Evolutionary conservation across 2,329 filamentous ascomycete species (phyloP).

Genomic region (Juglanconis juglandina): DNA sequence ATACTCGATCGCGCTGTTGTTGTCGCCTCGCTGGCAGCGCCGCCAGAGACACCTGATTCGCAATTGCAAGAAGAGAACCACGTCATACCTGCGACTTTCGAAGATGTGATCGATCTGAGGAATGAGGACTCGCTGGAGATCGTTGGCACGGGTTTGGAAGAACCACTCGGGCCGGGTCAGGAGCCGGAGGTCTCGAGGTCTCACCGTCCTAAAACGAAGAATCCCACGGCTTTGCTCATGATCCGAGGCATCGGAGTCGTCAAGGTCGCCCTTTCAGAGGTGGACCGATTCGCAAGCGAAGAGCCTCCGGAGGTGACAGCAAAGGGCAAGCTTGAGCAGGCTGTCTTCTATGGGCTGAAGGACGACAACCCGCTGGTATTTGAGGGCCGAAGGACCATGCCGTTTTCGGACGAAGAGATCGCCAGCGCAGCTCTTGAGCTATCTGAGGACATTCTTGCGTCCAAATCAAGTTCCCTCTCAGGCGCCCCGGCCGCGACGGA

Average conservation of each 20-base stretch:
- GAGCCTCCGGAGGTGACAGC: constrained; percentile 65
- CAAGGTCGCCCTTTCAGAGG: constrained; percentile 55
- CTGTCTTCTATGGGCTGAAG: constrained; percentile 84
- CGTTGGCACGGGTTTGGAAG: constrained; percentile 61
- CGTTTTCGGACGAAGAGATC: constrained; percentile 68
- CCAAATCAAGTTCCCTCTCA: constrained; percentile 70
- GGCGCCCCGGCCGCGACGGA: constrained; percentile 73
- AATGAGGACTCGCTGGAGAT: constrained; percentile 61
- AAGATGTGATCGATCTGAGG: constrained; percentile 82
- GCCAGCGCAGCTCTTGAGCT: constrained; percentile 73
- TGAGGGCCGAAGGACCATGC: constrained; percentile 60
- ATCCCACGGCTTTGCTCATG: constrained; percentile 59
- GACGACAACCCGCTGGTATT: constrained; percentile 87
- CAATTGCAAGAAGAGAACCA: constrained; percentile 70
- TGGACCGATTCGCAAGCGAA: constrained; percentile 58
- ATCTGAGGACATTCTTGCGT: constrained; percentile 78
- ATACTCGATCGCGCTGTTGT: constrained; percentile 77
- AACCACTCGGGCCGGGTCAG: constrained; percentile 39
- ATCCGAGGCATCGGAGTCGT: constrained; percentile 62
- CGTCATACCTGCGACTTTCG: constrained; percentile 64
- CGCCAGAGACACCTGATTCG: constrained; percentile 68
- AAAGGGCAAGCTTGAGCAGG: constrained; percentile 88
- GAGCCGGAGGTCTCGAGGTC: constrained; percentile 45
- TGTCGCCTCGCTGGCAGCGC: constrained; percentile 67
- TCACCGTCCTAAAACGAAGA: constrained; percentile 56